Base-by-base conservation (phyloP, 1,284 basidiomycete species). In the Malassezia sympodialis region DNA sequence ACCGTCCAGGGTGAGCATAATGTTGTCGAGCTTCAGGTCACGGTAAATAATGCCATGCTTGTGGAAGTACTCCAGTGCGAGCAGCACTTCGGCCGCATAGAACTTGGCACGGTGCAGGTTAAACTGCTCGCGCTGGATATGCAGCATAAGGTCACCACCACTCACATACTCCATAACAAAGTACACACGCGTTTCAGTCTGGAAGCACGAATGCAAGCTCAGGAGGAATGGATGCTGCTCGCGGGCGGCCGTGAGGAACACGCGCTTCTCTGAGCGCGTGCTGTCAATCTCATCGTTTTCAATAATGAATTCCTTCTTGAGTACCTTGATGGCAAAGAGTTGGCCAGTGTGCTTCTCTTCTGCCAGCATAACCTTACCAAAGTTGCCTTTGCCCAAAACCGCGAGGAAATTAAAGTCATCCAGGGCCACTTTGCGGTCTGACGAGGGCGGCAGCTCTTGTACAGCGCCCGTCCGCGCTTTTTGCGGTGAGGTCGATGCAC, bases 251-350 rank as follows among this genome's bases (percentile, higher is more conserved):
- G 93, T 85, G 57, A 98, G 79, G 79, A 96, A 96, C 17, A 99
- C 94, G 24, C 94, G 87, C 78, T 98, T 99, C 77, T 99, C 94
- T 4, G 94, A 98, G 64, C 94, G 91, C 37, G 94, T 98, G 70
- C 93, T 94, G 78, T 98, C 94, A 6, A 99, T 90, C 79, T 98
- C 94, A 77, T 99, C 94, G 66, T 99, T 98, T 75, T 99, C 94
- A 67, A 99, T 98, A 76, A 98, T 98, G 72, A 98, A 98, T 78
- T 98, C 94, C 76, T 99, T 99, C 81, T 99, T 99, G 74, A 99
- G 77, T 34, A 99, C 94, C 78, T 99, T 99, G 81, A 99, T 96
- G n/a, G 94, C 94, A 76, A 88, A 98, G 57, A 98, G 77, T 56
- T 82, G 83, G 68, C 84, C 89, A 26, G 84, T 82, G 70, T 82